These are phyloP conservation scores for Dictyostelium capitatum DNA, from an alignment of 78 protist genomes.

Conservation along the genomic window DNA sequence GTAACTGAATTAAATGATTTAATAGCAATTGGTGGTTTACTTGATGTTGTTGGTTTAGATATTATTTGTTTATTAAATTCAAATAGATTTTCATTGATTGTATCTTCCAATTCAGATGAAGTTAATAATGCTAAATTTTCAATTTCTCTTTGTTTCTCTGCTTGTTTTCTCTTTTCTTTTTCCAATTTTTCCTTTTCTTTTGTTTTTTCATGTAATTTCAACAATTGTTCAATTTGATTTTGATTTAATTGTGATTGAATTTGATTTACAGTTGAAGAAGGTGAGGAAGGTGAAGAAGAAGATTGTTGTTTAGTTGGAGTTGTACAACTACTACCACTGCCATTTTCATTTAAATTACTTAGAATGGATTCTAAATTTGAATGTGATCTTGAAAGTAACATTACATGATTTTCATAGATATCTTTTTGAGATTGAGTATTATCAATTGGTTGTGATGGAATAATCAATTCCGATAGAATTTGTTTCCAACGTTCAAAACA, in stretches of 20 bases:
- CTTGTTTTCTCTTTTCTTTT: background rate
- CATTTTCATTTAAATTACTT: background rate
- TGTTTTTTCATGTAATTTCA: background rate
- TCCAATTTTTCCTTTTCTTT: background rate
- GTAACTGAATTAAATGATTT: constrained; percentile 19
- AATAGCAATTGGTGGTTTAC: constrained; percentile 4
- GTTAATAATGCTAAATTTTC: background rate
- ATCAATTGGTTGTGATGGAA: background rate
- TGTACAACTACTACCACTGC: background rate
- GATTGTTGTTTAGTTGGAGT: background rate
- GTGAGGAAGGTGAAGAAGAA: background rate
- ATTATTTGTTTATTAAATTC: background rate
- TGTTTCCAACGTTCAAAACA: constrained; percentile 79
- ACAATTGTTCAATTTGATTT: background rate
- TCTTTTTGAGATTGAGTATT: background rate
- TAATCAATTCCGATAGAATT: constrained; percentile 22
- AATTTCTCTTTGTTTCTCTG: background rate
- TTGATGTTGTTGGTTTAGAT: background rate
- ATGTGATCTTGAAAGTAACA: constrained; percentile 13
- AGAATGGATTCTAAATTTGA: constrained; percentile 19
- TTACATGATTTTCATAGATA: constrained; percentile 14
- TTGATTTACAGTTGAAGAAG: constrained; percentile 5
- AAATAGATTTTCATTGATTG: background rate
- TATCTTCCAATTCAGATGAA: background rate
- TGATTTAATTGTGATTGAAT: constrained; percentile 19